These are phyloP conservation scores for Fraxinus velutina DNA, from an alignment of 305 asterid genomes.

Conservation along the genomic window DNA sequence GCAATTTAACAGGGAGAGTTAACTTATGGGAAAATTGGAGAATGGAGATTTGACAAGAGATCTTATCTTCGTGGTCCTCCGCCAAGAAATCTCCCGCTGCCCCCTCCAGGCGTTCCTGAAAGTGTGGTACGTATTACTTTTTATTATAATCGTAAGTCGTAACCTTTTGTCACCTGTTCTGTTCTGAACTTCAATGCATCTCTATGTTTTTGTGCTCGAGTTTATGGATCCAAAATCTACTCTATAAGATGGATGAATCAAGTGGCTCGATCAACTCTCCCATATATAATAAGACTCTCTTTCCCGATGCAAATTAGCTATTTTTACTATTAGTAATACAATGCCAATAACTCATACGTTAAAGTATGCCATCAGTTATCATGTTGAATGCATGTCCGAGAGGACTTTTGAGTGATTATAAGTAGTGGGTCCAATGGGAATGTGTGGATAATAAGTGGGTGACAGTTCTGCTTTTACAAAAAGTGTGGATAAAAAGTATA, in stretches of 20 bases:
- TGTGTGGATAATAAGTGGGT: neutral
- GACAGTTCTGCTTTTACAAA: neutral
- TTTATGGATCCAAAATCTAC: neutral
- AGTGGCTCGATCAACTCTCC: neutral
- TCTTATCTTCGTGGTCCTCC: constrained; percentile 76
- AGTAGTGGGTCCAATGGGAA: neutral
- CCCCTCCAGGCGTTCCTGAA: constrained; percentile 96
- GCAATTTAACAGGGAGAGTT: constrained; percentile 66
- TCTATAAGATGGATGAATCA: constrained; percentile 12
- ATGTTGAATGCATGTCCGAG: neutral
- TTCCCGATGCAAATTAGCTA: neutral
- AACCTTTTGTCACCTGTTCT: neutral
- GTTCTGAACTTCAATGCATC: neutral
- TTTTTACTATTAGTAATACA: neutral
- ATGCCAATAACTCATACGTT: neutral
- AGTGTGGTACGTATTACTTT: constrained; percentile 74
- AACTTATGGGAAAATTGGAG: constrained; percentile 88
- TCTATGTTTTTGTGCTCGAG: neutral
- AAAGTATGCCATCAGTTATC: neutral
- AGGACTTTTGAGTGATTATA: neutral
- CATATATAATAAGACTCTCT: neutral
- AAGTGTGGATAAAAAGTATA: neutral
- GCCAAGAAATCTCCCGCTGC: constrained; percentile 67
- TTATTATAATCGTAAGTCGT: neutral
- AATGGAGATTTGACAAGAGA: constrained; percentile 98